Base-by-base conservation (phyloP, 192 early-diverging fungal genomes). In the Backusella liffmaniae region DNA sequence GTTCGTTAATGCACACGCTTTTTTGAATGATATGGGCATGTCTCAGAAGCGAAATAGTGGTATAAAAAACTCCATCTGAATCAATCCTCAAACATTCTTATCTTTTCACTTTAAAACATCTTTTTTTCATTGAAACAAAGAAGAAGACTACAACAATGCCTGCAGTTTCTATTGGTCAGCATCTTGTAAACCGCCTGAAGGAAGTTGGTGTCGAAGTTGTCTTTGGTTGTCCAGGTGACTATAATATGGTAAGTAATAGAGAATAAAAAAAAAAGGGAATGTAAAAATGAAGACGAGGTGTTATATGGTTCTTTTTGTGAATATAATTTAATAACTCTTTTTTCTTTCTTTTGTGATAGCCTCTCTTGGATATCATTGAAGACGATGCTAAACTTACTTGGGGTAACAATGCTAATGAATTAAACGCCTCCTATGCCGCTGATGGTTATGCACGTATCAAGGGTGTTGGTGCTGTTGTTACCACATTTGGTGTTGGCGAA, bases 401-500 rank as follows among this genome's bases (percentile, higher is more conserved):
- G 84, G 80, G 80, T n/a, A 73, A 82, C 21, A 79, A 84, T 34
- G 71, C 77, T 18, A 84, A 82, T 71, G 84, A 86, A 67, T 46
- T 86, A 1, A 81, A 79, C 66, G 75, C 80, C 9, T 75, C 80
- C 10, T 86, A 84, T 72, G 84, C 84, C 2, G 84, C 84, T 6
- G 84, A 86, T 69, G 84, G 84, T 26, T 86, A 86, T 73, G 84
- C 84, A 3, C 80, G 84, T 49, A 59, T 86, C 5, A 68, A 77
- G 9, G 83, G 83, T 30, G 39, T 82, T 5, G 80, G 77, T 30
- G 77, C 80, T 13, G 32, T 86, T 4, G 73, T 83, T 12, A 86
- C 85, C 13, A 86, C 85, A 23, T 86, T 86, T 75, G 85, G 85
- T n/a, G 85, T 86, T 29, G 85, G 85, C 16, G 85, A 86, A 73